Conservation (phyloP, 441 rosid species). For the Breynia disticha region DNA sequence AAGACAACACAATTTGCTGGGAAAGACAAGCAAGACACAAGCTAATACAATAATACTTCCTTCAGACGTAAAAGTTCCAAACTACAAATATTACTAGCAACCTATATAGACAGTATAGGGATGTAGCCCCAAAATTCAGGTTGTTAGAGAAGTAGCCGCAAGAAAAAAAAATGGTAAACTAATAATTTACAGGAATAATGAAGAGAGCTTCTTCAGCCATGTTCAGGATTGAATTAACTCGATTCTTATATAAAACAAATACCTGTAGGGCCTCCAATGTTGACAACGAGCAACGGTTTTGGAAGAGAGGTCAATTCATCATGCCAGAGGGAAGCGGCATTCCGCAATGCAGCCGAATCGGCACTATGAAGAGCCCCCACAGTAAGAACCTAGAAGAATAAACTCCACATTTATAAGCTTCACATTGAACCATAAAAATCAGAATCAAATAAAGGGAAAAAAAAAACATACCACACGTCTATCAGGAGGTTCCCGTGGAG, state of each 20-base stretch:
- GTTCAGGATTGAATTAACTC: no score
- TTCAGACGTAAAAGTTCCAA: no score
- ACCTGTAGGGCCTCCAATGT: slow-evolving; percentile 86
- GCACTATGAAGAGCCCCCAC: slow-evolving; percentile 76
- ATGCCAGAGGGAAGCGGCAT: slow-evolving; percentile 69
- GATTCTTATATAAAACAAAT: slow-evolving; percentile 3
- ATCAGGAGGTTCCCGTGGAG: slow-evolving; percentile 72
- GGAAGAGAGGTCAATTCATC: slow-evolving; percentile 60
- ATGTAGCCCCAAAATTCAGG: no score
- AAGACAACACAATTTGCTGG: no score
- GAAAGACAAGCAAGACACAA: no score
- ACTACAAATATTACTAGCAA: no score
- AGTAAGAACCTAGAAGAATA: slow-evolving; percentile 56
- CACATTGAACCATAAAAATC: neutral
- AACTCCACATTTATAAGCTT: slow-evolving; percentile 17
- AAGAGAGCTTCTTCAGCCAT: no score
- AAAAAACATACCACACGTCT: slow-evolving; percentile 55
- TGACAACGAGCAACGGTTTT: slow-evolving; percentile 81
- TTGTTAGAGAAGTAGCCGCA: no score
- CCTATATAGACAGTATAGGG: no score
- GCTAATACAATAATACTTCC: no score
- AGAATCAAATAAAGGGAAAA: neutral
- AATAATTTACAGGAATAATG: no score
- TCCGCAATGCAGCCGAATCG: slow-evolving; percentile 57
- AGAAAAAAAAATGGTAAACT: no score